Percentiles rank a stretch among this genome's conserved stretches.
These are phyloP conservation scores for Mayamaea pseudoterrestris DNA, from an alignment of 108 stramenopile species.

Conservation along the genomic window DNA sequence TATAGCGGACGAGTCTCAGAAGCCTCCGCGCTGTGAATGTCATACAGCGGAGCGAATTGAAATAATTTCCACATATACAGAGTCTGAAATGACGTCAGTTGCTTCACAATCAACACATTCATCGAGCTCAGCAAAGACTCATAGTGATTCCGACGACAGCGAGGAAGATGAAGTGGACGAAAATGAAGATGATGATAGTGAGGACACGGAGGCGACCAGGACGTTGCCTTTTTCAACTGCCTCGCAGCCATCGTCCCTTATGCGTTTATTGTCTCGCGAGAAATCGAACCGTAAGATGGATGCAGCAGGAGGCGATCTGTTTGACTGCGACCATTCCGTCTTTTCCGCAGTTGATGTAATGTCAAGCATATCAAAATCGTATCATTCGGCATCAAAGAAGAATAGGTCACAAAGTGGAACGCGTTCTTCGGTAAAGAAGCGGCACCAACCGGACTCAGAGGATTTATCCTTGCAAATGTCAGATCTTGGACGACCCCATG, in stretches of 20 bases:
- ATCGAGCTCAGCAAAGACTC: not conserved
- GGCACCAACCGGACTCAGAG: not conserved
- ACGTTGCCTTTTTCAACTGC: not conserved
- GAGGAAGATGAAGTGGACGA: not conserved
- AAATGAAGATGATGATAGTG: not conserved
- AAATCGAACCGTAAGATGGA: not conserved
- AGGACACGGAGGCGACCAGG: not conserved
- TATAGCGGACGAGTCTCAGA: not conserved
- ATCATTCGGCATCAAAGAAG: not conserved
- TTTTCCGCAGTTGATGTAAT: slow-evolving; percentile 8
- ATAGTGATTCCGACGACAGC: not conserved
- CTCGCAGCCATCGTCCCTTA: not conserved
- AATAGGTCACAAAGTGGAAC: not conserved
- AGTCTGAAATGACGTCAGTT: too few species aligned
- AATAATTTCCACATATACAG: not conserved
- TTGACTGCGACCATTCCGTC: slow-evolving; percentile 7
- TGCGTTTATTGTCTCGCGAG: not conserved
- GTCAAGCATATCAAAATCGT: slow-evolving; percentile 2
- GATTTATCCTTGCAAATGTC: not conserved
- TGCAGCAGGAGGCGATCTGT: slow-evolving; percentile 4
- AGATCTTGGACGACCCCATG: not conserved
- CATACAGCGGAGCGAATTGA: too few species aligned
- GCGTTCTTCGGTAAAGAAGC: not conserved
- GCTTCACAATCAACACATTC: too few species aligned
- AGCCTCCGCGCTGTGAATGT: too few species aligned